These are phyloP conservation scores for Penicillium sp. DNA, from an alignment of 2,329 filamentous ascomycete genomes.

Conservation along the genomic window DNA sequence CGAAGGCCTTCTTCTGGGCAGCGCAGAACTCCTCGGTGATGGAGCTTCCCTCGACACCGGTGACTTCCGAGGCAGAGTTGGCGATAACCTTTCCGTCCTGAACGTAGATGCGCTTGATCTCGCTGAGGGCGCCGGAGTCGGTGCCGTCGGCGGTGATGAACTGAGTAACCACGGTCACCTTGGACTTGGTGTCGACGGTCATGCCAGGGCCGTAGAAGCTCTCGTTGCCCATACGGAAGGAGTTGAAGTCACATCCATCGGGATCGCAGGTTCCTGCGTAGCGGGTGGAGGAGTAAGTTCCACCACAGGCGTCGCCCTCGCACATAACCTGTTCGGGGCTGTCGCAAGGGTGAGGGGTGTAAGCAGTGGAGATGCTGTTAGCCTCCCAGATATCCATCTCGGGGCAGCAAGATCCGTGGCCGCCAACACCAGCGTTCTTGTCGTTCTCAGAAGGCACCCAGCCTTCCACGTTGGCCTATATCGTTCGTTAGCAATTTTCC, in stretches of 20 bases:
- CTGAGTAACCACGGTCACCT: slow-evolving; percentile 66
- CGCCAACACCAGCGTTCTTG: slow-evolving; percentile 53
- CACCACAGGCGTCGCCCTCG: slow-evolving; percentile 53
- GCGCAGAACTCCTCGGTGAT: slow-evolving; percentile 60
- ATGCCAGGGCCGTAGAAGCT: slow-evolving; percentile 61
- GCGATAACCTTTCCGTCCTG: slow-evolving; percentile 60
- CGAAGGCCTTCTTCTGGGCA: slow-evolving; percentile 56
- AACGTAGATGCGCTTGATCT: slow-evolving; percentile 65
- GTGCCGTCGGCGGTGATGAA: slow-evolving; percentile 56
- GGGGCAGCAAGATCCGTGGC: slow-evolving; percentile 61
- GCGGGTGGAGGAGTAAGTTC: slow-evolving; percentile 52
- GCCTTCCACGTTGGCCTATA: slow-evolving; percentile 53
- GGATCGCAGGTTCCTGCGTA: slow-evolving; percentile 65
- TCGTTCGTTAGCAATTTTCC: neutral
- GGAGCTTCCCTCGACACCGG: slow-evolving; percentile 51
- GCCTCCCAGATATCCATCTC: slow-evolving; percentile 73
- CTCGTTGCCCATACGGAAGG: slow-evolving; percentile 63
- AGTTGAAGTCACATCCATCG: slow-evolving; percentile 69
- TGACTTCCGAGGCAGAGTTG: slow-evolving; percentile 51
- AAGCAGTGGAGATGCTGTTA: slow-evolving; percentile 63
- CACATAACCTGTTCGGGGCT: slow-evolving; percentile 53
- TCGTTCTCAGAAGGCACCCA: slow-evolving; percentile 55
- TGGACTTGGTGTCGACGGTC: slow-evolving; percentile 59
- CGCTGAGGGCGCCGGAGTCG: slow-evolving; percentile 53
- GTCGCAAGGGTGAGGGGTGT: slow-evolving; percentile 65